A percentile compares a stretch with the other conserved stretches of the same genome.
Conservation (phyloP, 2,329 filamentous ascomycete genomes). For the Blumeriella jaapii region DNA sequence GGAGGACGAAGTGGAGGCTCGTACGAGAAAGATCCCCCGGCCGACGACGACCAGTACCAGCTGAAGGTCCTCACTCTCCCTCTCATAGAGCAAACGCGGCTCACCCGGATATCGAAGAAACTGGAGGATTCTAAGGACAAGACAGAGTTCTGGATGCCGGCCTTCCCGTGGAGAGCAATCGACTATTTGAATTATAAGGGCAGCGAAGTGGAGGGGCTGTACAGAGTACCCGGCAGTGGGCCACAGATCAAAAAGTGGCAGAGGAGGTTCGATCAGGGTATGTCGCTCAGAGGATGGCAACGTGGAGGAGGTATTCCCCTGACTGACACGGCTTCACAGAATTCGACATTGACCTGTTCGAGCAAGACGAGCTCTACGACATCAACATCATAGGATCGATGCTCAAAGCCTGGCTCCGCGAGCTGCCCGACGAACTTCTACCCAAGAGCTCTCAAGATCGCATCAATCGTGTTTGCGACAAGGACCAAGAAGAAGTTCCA, state of each 20-base stretch:
- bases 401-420: conserved; percentile 91
- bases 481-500: conserved; percentile 67
- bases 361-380: conserved; percentile 79
- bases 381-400: conserved; percentile 95
- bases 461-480: conserved; percentile 69
- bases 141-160: conserved; percentile 98
- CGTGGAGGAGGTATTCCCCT: too few species aligned
- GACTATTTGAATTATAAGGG: conserved; percentile 94
- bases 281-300: too few species aligned
- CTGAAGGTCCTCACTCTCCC: conserved; percentile 78
- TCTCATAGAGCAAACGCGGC: conserved; percentile 78
- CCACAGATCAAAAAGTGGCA: conserved; percentile 92
- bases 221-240: conserved; percentile 82
- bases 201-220: conserved; percentile 86
- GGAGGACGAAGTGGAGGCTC: conserved; percentile 59
- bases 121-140: conserved; percentile 84
- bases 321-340: conserved; percentile 38
- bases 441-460: conserved; percentile 73
- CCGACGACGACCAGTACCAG: conserved; percentile 76
- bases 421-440: conserved; percentile 89
- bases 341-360: conserved; percentile 80
- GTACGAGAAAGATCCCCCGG: conserved; percentile 48
- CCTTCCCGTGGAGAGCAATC: conserved; percentile 88
- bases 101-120: conserved; percentile 81
- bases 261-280: conserved; percentile 76